Base-by-base conservation (phyloP, 169 alveolate genomes). In the Haemoproteus tartakovskyi region DNA sequence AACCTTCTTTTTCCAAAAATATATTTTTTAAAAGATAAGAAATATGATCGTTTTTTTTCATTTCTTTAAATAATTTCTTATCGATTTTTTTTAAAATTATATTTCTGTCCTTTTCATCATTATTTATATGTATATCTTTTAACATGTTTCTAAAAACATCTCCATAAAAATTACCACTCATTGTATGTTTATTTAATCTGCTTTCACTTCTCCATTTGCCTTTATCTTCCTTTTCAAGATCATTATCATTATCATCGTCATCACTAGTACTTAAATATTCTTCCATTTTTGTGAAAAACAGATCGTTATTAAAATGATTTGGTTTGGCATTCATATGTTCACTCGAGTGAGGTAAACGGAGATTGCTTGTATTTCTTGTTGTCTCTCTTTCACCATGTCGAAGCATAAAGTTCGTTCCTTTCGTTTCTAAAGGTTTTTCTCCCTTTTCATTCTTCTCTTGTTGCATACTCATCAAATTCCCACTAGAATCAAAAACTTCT, bases 1-100 rank as follows among this genome's bases (percentile, higher is more conserved):
- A 11, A 1, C 30, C 11, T 3, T 54, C 33, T 14, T 67, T 37
- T 5, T 29, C 56, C 37, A 67, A 37, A 52, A 67, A 67, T 14
- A 27, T 1, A 54, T 67, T 67, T 27, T 56, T 67, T 45, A 67
- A 40, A 22, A 67, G 33, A 26, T 27, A 67, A 1, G 74, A 22
- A 40, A 67, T 67, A 27, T 52, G 38, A 16, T 36, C 5, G 33
- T 67, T 67, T 16, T 47, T 67, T 27, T 67, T 12, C 3, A 67
- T 14, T 40, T 67, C 74, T 24, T 3, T 8, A 5, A 37, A 45
- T 67, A 67, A 30, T 22, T 52, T 67, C 21, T 38, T 16, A 38
- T 67, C 56, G 18, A 67, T 40, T 40, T 30, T 47, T 16, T 67
- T 33, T 16, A 67, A 40, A 30, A 67, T 40, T 18, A 9, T 16